These are phyloP conservation scores for Paracoccidioides brasiliensis DNA, from an alignment of 2,329 filamentous ascomycete species.

Conservation along the genomic window DNA sequence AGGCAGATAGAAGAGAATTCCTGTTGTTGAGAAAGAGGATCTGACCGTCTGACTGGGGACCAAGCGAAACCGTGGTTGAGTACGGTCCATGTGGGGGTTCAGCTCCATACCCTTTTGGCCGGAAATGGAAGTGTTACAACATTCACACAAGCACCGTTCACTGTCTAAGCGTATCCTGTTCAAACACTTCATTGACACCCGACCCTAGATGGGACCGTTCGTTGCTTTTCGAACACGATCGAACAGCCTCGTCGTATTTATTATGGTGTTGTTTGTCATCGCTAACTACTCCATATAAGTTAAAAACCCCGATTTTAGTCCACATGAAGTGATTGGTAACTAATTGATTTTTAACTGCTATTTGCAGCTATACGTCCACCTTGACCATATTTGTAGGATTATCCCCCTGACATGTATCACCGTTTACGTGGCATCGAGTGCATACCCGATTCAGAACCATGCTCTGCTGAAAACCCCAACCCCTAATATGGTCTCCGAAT, in stretches of 20 bases:
- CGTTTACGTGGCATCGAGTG: background rate
- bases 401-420: background rate
- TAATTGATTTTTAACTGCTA: no score
- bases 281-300: no score
- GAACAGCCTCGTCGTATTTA: no score
- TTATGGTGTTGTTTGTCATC: no score
- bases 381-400: background rate
- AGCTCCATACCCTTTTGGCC: background rate
- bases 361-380: background rate
- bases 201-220: background rate
- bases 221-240: background rate
- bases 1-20: no score
- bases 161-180: background rate
- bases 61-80: background rate
- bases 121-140: background rate
- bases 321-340: no score
- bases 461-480: background rate
- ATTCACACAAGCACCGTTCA: background rate
- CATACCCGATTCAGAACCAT: background rate
- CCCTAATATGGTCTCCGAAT: background rate
- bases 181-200: background rate
- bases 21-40: no score
- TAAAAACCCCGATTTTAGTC: no score
- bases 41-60: no score
- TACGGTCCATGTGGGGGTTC: no score